Conservation (phyloP, 192 early-diverging fungal species). For the Linnemannia exigua region DNA sequence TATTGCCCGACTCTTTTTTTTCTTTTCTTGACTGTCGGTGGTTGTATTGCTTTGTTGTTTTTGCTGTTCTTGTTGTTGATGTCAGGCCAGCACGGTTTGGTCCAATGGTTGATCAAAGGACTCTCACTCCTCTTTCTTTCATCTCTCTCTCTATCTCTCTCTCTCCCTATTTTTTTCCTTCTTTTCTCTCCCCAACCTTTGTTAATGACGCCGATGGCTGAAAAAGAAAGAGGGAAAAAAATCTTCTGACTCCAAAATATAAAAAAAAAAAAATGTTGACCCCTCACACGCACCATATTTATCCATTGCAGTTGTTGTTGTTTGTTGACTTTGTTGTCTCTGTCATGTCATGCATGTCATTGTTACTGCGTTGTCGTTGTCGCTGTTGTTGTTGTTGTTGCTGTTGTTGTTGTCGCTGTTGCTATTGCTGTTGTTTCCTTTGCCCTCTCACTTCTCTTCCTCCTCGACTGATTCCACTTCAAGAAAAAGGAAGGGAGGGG, state of each 20-base stretch:
- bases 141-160: background rate
- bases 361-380: background rate
- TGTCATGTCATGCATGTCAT: background rate
- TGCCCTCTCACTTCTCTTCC: background rate
- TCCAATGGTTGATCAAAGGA: slow-evolving; percentile 9
- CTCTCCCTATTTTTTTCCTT: background rate
- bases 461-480: background rate
- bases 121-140: background rate
- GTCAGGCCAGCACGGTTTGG: slow-evolving; percentile 1
- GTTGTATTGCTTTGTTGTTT: background rate
- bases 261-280: background rate
- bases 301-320: slow-evolving; percentile 1
- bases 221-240: background rate
- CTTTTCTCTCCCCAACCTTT: background rate
- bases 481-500: background rate
- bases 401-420: background rate
- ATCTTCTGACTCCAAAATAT: slow-evolving; percentile 11
- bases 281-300: background rate
- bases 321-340: background rate
- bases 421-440: no score
- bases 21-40: no score
- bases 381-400: background rate
- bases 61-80: background rate
- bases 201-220: slow-evolving; percentile 13
- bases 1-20: background rate